These are phyloP conservation scores for Adansonia gregorii DNA, from an alignment of 441 rosid species.

Conservation along the genomic window DNA sequence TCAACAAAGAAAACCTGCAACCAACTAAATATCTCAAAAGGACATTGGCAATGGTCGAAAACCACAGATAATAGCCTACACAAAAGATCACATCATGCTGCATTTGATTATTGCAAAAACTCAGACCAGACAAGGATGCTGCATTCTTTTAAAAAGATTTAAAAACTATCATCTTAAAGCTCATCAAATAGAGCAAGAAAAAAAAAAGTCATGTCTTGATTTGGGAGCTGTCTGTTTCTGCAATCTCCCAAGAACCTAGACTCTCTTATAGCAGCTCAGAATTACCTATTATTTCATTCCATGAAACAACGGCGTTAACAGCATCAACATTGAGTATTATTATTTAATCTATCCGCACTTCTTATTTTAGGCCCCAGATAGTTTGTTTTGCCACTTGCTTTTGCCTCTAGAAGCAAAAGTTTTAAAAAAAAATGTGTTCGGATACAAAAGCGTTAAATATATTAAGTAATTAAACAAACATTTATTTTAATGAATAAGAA, in stretches of 20 bases:
- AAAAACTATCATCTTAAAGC: not conserved
- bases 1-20: not conserved
- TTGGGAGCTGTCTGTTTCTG: slow-evolving; percentile 3
- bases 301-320: slow-evolving; percentile 6
- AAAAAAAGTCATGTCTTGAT: not conserved
- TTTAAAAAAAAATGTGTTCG: not conserved
- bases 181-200: not conserved
- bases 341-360: not conserved
- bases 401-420: not conserved
- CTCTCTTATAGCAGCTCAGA: not conserved
- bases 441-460: not conserved
- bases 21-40: not conserved
- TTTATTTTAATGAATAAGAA: too few relatives aligned
- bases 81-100: not conserved
- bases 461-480: too few relatives aligned
- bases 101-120: not conserved
- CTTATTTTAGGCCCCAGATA: not conserved
- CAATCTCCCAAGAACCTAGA: not conserved
- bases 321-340: not conserved
- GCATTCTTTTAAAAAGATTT: not conserved
- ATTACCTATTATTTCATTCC: not conserved
- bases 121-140: not conserved
- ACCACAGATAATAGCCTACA: slow-evolving; percentile 1
- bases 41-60: not conserved
- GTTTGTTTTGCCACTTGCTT: not conserved